Evolutionary conservation across 257 asterid genomes (phyloP), one percentile per base, ranked within the genome.

Genomic region (Solanum chiquidenum): DNA sequence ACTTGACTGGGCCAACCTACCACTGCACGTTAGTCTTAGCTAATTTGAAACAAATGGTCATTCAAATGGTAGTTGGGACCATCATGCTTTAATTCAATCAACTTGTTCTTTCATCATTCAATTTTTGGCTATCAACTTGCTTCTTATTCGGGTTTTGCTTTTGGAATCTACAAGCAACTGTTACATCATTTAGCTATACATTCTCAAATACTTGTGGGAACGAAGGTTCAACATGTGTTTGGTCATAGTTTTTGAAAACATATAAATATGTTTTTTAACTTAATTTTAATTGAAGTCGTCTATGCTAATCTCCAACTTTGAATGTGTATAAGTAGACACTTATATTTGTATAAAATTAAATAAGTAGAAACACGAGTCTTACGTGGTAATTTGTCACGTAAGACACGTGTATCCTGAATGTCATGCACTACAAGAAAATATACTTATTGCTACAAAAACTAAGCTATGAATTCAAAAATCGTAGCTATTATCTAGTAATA

Each of bases 71-170:
- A 25, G 40, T 44, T 79, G 85, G 66, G 66, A 44, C 85, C 85
- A 44, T 44, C n/a, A 77, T 77, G 4, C 60, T 76, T 42, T 8
- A n/a, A 76, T 76, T 38, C 58, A 76, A n/a, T 77, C 84, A 77
- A 68, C 29, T 85, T 87, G 88, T 79, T 88, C 80, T 23, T 23
- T 72, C 46, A 74, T 74, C 18, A 74, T 37, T 74, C 33, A 74
- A 37, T 21, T 74, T 37, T 73, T 73, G 82, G 14, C 25, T 2
- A n/a, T 77, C 85, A 79, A 27, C 25, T 79, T 79, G 85, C 4
- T 44, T 79, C 4, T 14, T 44, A 27, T 27, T 1, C 25, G 20
- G 23, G 18, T 79, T 27, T 44, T 16, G 27, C 66, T 34, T 44
- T 74, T 21, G 52, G 83, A 27, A 79, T 79, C 83, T 44, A 29